Evolutionary conservation across 1,284 basidiomycete species (phyloP), one percentile per base, ranked within the genome.

Genomic region (Crucibulum parvulum): DNA sequence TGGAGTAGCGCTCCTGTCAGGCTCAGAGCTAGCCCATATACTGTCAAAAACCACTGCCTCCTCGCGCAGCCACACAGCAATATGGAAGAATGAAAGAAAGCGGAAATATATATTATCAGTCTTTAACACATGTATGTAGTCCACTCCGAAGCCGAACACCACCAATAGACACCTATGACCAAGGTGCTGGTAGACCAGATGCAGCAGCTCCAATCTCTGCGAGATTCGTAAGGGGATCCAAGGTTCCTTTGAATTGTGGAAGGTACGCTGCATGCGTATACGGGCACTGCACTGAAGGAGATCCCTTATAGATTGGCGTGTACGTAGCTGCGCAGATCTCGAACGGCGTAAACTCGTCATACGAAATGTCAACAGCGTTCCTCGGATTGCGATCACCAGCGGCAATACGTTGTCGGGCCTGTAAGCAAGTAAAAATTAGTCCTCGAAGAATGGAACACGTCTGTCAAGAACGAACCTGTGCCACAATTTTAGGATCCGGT

Each of bases 371-470:
- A 66, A 98, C 86, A 1, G 94, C 90, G 74, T 99, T 95, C 39
- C 95, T 86, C 10, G 97, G 97, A 81, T 98, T 98, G 62, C 96
- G 90, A 72, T 99, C 95, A 15, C 95, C 97, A 54, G 95, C 92
- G 37, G 94, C 87, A 58, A 99, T 90, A 47, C 96, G 92, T 81
- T 96, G 92, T 62, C 95, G 91, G 15, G 96, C 96, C 93, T 91
- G 66, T 34, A 57, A 52, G 35, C 66, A 52, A 6, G 60, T 59
- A 51, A 56, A 62, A 15, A 45, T 24, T 53, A 54, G 59, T 34
- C 52, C 53, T 41, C n/a, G 36, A 8, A 16, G 51, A 35, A 54
- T 57, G 51, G 51, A 48, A 54, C 48, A 61, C 16, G 37, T 18
- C 56, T 56, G 24, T 24, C 24, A 24, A 24, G 24, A 51, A 76